A percentile compares a stretch with the other conserved stretches of the same genome.
These are phyloP conservation scores for Tilletiopsis washingtonensis DNA, from an alignment of 1,284 basidiomycete genomes.

Conservation along the genomic window DNA sequence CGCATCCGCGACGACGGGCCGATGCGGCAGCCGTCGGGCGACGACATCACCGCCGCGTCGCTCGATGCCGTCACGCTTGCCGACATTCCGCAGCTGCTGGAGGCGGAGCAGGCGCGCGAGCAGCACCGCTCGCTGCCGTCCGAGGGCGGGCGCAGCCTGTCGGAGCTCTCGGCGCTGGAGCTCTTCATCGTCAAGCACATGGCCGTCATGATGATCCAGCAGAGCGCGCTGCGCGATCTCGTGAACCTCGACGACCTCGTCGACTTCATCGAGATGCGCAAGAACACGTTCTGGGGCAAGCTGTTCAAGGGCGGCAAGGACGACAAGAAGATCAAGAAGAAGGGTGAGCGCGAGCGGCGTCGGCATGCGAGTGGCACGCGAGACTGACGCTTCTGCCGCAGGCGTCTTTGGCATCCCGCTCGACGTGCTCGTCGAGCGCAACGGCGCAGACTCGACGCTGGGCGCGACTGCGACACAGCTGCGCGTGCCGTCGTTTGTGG, in stretches of 20 bases:
- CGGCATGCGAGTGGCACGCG: background rate
- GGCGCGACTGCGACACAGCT: constrained; percentile 78
- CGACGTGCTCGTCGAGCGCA: constrained; percentile 87
- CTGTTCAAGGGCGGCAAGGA: constrained; percentile 76
- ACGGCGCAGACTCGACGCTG: constrained; percentile 84
- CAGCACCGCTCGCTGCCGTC: constrained; percentile 64
- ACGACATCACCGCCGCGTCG: constrained; percentile 28
- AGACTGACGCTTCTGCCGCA: too few relatives aligned
- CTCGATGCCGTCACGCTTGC: constrained; percentile 86
- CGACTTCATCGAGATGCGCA: constrained; percentile 86
- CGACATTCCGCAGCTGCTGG: constrained; percentile 89
- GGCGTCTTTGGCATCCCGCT: constrained; percentile 88
- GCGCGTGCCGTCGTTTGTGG: constrained; percentile 90
- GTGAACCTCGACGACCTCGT: constrained; percentile 79
- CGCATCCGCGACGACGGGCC: constrained; percentile 72
- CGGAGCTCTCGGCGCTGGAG: constrained; percentile 75
- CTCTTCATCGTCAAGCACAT: constrained; percentile 85
- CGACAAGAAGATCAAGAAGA: constrained; percentile 57
- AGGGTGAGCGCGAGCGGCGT: constrained; percentile 14
- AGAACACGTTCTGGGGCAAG: constrained; percentile 93
- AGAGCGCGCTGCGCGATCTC: constrained; percentile 63
- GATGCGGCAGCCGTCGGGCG: constrained; percentile 31
- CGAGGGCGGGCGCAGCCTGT: constrained; percentile 67
- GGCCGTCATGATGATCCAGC: constrained; percentile 70
- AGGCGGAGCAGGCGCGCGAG: constrained; percentile 80